phyloP scores from a whole-genome alignment of 108 stramenopile genomes.

The Nitzschia sp. region DNA sequence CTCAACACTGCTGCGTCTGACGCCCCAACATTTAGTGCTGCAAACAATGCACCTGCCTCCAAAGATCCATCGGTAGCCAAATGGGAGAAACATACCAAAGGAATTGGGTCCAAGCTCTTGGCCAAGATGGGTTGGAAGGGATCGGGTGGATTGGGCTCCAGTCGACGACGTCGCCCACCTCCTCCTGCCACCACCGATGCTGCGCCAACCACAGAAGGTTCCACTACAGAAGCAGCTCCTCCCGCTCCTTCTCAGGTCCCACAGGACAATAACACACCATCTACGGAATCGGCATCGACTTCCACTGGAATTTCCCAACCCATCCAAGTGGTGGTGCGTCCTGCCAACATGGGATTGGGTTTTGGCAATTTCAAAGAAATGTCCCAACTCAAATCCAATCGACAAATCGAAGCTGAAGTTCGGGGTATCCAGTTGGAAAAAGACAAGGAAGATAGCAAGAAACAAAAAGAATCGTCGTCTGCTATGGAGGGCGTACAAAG shows the following conservation, averaged over 20 bases:
- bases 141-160: constrained; percentile 79
- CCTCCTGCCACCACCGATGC: background rate
- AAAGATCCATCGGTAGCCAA: constrained; percentile 62
- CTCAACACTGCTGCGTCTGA: background rate
- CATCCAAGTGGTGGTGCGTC: constrained; percentile 91
- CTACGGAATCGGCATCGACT: background rate
- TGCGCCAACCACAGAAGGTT: background rate
- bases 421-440: constrained; percentile 45
- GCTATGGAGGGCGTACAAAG: constrained; percentile 12
- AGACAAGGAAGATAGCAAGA: constrained; percentile 8
- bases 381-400: constrained; percentile 69
- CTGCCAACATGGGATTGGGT: constrained; percentile 81
- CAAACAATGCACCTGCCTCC: background rate
- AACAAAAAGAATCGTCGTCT: background rate
- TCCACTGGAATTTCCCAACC: constrained; percentile 73
- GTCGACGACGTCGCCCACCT: constrained; percentile 22
- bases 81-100: constrained; percentile 96
- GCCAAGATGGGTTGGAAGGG: constrained; percentile 91
- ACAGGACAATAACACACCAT: background rate
- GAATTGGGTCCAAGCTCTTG: constrained; percentile 90
- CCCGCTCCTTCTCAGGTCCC: background rate
- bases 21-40: no score
- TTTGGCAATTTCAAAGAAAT: constrained; percentile 87
- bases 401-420: constrained; percentile 77
- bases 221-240: constrained; percentile 1